phyloP scores from a whole-genome alignment of 495 filamentous ascomycete species.

The Trichoderma virens region DNA sequence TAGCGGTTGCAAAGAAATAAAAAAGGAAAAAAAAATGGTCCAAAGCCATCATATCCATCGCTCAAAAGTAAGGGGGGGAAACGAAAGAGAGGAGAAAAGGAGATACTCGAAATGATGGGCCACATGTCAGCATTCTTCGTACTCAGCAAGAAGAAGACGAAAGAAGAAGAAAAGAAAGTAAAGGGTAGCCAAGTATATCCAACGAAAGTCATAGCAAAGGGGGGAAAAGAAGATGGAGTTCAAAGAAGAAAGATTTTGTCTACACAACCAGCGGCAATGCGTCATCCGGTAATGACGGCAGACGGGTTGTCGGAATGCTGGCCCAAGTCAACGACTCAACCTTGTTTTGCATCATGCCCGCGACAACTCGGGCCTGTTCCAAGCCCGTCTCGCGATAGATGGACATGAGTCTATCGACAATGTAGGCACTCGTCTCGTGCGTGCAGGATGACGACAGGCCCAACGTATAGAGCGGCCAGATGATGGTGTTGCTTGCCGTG shows the following conservation, averaged over 20 bases:
- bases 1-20: background rate
- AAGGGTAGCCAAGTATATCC: background rate
- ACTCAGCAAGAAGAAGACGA: background rate
- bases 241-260: background rate
- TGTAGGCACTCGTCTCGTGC: conserved; percentile 20
- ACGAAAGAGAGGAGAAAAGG: background rate
- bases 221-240: background rate
- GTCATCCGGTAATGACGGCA: background rate
- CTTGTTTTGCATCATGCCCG: conserved; percentile 24
- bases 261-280: background rate
- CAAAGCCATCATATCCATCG: background rate
- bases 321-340: conserved; percentile 15
- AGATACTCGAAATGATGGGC: background rate
- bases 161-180: background rate
- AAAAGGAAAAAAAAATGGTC: background rate
- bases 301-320: conserved; percentile 7
- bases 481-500: conserved; percentile 28
- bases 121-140: background rate
- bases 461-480: conserved; percentile 31
- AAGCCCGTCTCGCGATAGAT: conserved; percentile 29
- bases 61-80: background rate
- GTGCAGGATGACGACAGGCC: conserved; percentile 31
- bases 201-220: background rate
- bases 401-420: conserved; percentile 23
- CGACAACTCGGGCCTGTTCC: conserved; percentile 26